Evolutionary conservation across 2,329 filamentous ascomycete genomes (phyloP), one percentile per base, ranked within the genome.

Genomic region (Penicillium oxalicum): DNA sequence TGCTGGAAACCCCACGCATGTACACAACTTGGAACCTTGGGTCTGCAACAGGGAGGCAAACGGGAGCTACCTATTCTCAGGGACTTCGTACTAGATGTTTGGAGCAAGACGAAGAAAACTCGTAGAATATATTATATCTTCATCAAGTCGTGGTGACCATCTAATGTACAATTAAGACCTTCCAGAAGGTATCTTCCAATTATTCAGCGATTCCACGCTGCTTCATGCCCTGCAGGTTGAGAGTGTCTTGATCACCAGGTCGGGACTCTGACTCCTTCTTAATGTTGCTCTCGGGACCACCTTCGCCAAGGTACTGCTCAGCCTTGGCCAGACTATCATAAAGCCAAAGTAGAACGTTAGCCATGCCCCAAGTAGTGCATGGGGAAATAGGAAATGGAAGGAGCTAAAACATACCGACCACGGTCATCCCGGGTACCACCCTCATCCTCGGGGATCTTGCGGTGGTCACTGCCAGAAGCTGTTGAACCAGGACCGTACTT

Each of bases 381-480:
- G 18, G 2, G 4, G 13, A 1, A 5, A n/a, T 2, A 5, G 11
- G 8, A 11, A 12, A 18, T 7, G 4, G 29, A 9, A 32, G 9
- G 11, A 9, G 35, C 1, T 12, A 35, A 24, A 27, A 49, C 67
- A 59, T 47, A 71, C 67, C 67, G 58, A 49, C 67, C 63, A 27
- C 66, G 61, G 49, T 64, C 67, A 54, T 72, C 69, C 11, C 58
- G 56, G 34, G 54, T 63, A 6, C 71, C 71, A 36, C 71, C 71
- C 49, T 74, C 70, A 24, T 71, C 66, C 25, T 67, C 62, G 7
- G 69, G 70, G 28, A 74, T 70, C 7, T 66, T 63, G 42, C 62
- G 67, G 53, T 66, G 66, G 50, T 71, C 61, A 38, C 70, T 70
- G 9, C 63, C 64, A 3, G 69, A 63, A 4, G 64, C 58, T 24